A percentile compares a stretch with the other conserved stretches of the same genome.
Evolutionary conservation across 1,284 basidiomycete genomes (phyloP).

Genomic region (Marasmius sp.): DNA sequence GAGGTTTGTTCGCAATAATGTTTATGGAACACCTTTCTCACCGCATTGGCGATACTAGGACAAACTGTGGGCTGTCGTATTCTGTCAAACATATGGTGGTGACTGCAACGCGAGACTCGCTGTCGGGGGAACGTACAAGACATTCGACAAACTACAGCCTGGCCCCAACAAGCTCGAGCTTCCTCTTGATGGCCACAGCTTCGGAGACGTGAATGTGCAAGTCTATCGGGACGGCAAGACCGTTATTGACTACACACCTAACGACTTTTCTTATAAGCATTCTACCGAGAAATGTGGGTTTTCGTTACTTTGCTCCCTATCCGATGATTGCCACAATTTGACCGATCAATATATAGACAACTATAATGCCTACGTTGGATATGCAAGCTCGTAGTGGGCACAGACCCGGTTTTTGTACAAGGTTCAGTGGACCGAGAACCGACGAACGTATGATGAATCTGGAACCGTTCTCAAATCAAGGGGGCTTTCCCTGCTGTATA

Average conservation of each 20-base stretch:
- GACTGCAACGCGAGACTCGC: conserved; percentile 45
- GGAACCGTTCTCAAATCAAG: too few species aligned
- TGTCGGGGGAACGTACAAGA: conserved; percentile 33
- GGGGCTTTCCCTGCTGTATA: too few species aligned
- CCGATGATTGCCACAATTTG: neutral
- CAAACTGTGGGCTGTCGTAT: conserved; percentile 50
- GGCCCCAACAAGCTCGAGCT: conserved; percentile 37
- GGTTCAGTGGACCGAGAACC: too few species aligned
- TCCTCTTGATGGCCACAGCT: neutral
- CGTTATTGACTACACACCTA: conserved; percentile 2
- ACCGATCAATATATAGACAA: conserved; percentile 4
- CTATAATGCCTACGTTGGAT: conserved; percentile 12
- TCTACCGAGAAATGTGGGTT: conserved; percentile 4
- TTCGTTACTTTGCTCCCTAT: neutral
- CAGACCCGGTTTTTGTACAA: too few species aligned
- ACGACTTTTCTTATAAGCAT: conserved; percentile 4
- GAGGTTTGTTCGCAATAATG: conserved; percentile 25
- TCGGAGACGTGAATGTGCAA: conserved; percentile 1
- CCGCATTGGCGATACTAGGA: conserved; percentile 26
- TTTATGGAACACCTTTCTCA: neutral
- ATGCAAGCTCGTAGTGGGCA: neutral
- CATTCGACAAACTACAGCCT: conserved; percentile 29
- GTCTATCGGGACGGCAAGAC: conserved; percentile 1
- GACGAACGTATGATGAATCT: too few species aligned
- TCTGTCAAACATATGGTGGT: conserved; percentile 35